Evolutionary conservation across 805 yeast species (phyloP).

Genomic region (Ogataea siamensis): DNA sequence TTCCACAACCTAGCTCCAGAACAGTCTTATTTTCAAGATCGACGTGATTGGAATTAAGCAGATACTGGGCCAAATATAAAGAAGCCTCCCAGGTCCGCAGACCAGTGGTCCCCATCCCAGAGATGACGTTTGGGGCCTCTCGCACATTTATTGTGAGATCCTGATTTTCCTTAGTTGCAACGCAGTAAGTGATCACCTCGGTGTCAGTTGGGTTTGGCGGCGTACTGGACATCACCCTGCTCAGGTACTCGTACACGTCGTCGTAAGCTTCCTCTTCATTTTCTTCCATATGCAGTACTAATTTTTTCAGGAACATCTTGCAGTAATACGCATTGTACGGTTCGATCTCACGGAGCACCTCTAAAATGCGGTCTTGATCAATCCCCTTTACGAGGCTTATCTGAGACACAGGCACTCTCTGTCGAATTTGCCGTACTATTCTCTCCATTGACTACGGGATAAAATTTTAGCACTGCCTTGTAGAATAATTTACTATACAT

Average conservation of each 20-base stretch:
- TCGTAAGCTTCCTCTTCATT: conserved; percentile 35
- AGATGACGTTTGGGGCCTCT: conserved; percentile 63
- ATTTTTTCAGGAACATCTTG: conserved; percentile 42
- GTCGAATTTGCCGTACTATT: conserved; percentile 24
- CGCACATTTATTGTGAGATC: conserved; percentile 36
- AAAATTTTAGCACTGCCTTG: conserved; percentile 3
- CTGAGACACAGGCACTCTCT: conserved; percentile 29
- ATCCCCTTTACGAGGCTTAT: conserved; percentile 10
- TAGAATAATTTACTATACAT: conserved; percentile 8
- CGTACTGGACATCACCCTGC: no score
- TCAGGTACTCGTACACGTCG: conserved; percentile 42
- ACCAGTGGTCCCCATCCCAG: conserved; percentile 85
- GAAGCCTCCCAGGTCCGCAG: conserved; percentile 95
- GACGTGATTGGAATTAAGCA: conserved; percentile 28
- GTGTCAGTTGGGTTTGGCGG: conserved; percentile 37
- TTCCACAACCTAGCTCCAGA: conserved; percentile 85
- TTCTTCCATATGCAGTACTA: conserved; percentile 38
- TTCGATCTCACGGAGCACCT: conserved; percentile 25
- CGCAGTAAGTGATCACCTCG: conserved; percentile 39
- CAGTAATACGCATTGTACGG: conserved; percentile 51
- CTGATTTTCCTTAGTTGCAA: conserved; percentile 18
- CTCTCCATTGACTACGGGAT: conserved; percentile 2
- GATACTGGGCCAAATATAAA: conserved; percentile 54
- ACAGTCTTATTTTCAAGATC: conserved; percentile 35
- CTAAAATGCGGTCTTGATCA: conserved; percentile 25